phyloP scores from a whole-genome alignment of 176 grass and related monocot genomes.

The Echinochloa phyllopogon region DNA sequence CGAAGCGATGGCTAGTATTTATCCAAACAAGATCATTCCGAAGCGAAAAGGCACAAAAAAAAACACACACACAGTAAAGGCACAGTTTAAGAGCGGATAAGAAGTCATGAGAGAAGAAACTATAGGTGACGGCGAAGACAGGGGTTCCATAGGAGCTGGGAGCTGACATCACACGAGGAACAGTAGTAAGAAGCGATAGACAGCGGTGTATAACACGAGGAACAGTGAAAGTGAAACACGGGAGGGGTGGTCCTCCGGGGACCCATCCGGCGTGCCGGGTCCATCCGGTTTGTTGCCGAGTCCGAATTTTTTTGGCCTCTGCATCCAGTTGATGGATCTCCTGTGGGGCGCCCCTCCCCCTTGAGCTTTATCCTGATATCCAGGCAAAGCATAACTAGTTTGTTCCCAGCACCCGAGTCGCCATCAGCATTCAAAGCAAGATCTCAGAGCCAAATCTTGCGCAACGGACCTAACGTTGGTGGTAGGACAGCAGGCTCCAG shows the following conservation, averaged over 20 bases:
- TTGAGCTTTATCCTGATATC: slow-evolving; percentile 17
- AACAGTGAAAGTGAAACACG: slow-evolving; percentile 1
- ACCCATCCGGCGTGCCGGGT: slow-evolving; percentile 32
- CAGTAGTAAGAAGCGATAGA: slow-evolving; percentile 1
- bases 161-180: neutral
- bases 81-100: neutral
- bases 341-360: slow-evolving; percentile 3
- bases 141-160: neutral
- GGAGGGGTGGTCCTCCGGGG: slow-evolving; percentile 30
- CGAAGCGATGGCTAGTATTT: too few relatives aligned
- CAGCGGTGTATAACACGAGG: slow-evolving; percentile 11
- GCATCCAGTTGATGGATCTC: slow-evolving; percentile 8
- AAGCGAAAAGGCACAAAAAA: neutral
- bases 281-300: slow-evolving; percentile 48
- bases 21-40: neutral
- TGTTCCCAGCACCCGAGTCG: slow-evolving; percentile 22
- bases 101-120: neutral
- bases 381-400: slow-evolving; percentile 45
- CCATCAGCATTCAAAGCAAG: slow-evolving; percentile 51
- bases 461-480: slow-evolving; percentile 31
- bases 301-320: slow-evolving; percentile 22
- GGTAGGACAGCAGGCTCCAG: slow-evolving; percentile 24
- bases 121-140: neutral
- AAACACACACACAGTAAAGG: neutral
- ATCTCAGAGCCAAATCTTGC: slow-evolving; percentile 44